Percentiles rank a stretch among this genome's conserved stretches.
Conservation (phyloP, 2,329 filamentous ascomycete genomes). For the Ceratocystis ficicola region DNA sequence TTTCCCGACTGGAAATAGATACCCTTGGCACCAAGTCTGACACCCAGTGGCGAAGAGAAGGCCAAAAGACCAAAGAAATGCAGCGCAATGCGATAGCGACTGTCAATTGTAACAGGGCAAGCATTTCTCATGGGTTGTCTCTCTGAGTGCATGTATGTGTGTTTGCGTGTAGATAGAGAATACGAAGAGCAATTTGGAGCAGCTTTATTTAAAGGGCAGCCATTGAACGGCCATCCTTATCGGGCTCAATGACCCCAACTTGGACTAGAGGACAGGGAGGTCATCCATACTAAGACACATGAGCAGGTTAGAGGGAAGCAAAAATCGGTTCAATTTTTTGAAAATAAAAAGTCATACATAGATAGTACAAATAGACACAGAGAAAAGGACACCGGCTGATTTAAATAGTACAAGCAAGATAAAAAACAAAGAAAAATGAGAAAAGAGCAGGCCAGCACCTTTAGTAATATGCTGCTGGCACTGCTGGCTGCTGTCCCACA, state of each 20-base stretch:
- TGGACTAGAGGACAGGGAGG: too few relatives aligned
- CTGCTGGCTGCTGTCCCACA: conserved; percentile 11
- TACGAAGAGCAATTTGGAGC: background rate
- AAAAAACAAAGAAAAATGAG: conserved; percentile 8
- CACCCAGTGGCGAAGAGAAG: background rate
- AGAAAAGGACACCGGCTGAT: background rate
- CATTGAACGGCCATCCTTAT: too few relatives aligned
- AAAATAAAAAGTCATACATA: background rate
- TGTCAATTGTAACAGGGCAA: background rate
- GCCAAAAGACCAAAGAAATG: background rate
- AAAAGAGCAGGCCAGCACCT: conserved; percentile 25
- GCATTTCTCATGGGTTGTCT: background rate
- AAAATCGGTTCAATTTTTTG: too few relatives aligned
- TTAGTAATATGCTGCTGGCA: conserved; percentile 35
- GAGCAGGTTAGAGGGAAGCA: background rate
- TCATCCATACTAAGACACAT: background rate
- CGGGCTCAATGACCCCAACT: background rate
- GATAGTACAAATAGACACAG: background rate
- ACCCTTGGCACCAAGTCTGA: conserved; percentile 23
- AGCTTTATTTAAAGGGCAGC: background rate
- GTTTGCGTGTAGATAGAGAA: too few relatives aligned
- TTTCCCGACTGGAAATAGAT: conserved; percentile 1
- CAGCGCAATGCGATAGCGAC: background rate
- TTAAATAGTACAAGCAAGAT: background rate
- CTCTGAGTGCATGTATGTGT: too few relatives aligned